A percentile compares a stretch with the other conserved stretches of the same genome.
phyloP scores from a whole-genome alignment of 331 rosid species.

The Erythrophleum ivorense region DNA sequence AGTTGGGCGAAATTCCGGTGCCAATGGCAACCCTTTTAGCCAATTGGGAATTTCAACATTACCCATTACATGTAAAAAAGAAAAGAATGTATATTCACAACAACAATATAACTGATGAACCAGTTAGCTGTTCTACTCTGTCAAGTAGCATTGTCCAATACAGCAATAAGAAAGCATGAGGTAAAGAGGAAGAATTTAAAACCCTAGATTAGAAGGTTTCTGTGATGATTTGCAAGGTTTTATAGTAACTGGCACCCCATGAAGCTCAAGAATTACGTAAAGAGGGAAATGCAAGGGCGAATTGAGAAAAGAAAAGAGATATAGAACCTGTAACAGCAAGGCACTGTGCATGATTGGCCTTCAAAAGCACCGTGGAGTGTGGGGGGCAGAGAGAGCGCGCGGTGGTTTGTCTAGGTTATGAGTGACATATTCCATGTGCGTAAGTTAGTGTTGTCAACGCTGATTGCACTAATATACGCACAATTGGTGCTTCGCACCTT shows the following conservation, averaged over 20 bases:
- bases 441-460: conserved; percentile 4
- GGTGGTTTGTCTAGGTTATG: conserved; percentile 36
- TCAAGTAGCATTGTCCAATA: conserved; percentile 33
- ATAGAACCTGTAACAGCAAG: conserved; percentile 55
- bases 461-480: conserved; percentile 39
- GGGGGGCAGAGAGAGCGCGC: conserved; percentile 30
- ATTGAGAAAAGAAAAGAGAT: conserved; percentile 43
- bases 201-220: conserved; percentile 61
- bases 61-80: conserved; percentile 67
- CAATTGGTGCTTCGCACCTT: background rate
- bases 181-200: conserved; percentile 39
- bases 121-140: conserved; percentile 40
- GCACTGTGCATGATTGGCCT: conserved; percentile 54
- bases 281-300: conserved; percentile 41
- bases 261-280: conserved; percentile 37
- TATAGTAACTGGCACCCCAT: conserved; percentile 31
- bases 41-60: conserved; percentile 83
- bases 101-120: conserved; percentile 37
- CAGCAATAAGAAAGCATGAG: conserved; percentile 14
- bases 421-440: conserved; percentile 33
- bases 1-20: conserved; percentile 97
- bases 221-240: conserved; percentile 45
- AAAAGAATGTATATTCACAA: conserved; percentile 43
- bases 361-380: conserved; percentile 46
- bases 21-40: conserved; percentile 83